Conservation (phyloP, 1,284 basidiomycete species). For the Apiotrichum siamense region DNA sequence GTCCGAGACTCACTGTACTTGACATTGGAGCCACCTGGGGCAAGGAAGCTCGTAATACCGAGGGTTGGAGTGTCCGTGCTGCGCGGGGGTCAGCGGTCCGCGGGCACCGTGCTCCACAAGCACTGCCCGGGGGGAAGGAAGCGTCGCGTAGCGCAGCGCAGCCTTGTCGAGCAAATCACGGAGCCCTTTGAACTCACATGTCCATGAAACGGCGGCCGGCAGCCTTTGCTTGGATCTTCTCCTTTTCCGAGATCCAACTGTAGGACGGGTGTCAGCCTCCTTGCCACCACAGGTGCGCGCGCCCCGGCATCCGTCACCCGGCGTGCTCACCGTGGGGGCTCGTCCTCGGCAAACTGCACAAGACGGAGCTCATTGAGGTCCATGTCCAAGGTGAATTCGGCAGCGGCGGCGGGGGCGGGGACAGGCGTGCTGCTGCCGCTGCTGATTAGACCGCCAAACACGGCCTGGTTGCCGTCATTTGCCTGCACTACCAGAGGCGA, state of each 20-base stretch:
- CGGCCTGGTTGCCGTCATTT: neutral
- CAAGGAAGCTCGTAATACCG: constrained; percentile 41
- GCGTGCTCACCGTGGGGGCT: constrained; percentile 49
- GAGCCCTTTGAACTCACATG: constrained; percentile 57
- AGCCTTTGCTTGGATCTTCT: constrained; percentile 77
- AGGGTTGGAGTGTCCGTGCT: constrained; percentile 69
- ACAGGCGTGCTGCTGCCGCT: constrained; percentile 1
- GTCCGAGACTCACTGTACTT: constrained; percentile 41
- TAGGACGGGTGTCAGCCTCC: constrained; percentile 16
- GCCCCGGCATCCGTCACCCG: neutral
- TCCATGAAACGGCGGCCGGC: constrained; percentile 65
- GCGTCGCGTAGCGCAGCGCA: no score
- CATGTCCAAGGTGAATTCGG: constrained; percentile 49
- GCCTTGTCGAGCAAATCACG: no score
- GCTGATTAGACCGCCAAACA: neutral
- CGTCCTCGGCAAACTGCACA: constrained; percentile 63
- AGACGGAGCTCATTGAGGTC: constrained; percentile 66
- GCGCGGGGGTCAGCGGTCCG: constrained; percentile 10
- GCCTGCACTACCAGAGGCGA: constrained; percentile 4
- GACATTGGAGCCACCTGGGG: constrained; percentile 29
- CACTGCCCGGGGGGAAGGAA: no score
- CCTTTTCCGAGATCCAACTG: constrained; percentile 71
- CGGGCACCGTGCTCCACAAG: no score
- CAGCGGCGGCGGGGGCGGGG: neutral
- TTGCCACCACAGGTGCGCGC: neutral